Evolutionary conservation across 495 filamentous ascomycete genomes (phyloP).

Genomic region (Trichoderma gamsii): DNA sequence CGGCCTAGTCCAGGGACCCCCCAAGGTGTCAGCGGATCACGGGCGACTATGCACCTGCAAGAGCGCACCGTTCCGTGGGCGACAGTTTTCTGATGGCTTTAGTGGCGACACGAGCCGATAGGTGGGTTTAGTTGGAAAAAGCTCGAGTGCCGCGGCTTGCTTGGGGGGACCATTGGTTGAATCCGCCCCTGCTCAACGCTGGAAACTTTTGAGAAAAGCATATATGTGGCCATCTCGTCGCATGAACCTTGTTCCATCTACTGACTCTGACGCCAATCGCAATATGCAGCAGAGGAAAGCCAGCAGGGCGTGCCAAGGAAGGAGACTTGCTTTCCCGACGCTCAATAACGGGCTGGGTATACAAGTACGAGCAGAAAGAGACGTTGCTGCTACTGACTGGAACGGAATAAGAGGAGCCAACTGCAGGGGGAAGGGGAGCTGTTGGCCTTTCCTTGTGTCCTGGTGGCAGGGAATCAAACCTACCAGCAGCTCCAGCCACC

Average conservation of each 20-base stretch:
- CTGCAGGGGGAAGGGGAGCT: not conserved
- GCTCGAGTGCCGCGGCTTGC: conserved; percentile 1
- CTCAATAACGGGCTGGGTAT: not conserved
- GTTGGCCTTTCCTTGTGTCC: conserved; percentile 1
- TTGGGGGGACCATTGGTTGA: not conserved
- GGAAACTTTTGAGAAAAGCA: not conserved
- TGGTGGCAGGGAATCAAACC: not conserved
- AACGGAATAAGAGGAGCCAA: not conserved
- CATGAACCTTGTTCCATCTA: not conserved
- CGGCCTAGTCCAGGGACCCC: conserved; percentile 2
- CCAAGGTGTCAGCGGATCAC: conserved; percentile 9
- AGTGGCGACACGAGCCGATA: conserved; percentile 11
- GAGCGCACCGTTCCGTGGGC: conserved; percentile 12
- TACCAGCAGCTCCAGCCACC: conserved; percentile 1
- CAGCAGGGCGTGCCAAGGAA: not conserved
- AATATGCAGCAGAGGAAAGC: not conserved
- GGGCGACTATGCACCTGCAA: conserved; percentile 14
- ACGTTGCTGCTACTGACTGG: not conserved
- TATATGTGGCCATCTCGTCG: not conserved
- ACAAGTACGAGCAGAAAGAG: not conserved
- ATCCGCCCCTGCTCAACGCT: not conserved
- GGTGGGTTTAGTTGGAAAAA: not conserved
- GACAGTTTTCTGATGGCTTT: conserved; percentile 4
- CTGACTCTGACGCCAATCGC: not conserved
- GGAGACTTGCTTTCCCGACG: not conserved